Conservation (phyloP, 352 stramenopile genomes). For the Globisporangium sylvaticum region DNA sequence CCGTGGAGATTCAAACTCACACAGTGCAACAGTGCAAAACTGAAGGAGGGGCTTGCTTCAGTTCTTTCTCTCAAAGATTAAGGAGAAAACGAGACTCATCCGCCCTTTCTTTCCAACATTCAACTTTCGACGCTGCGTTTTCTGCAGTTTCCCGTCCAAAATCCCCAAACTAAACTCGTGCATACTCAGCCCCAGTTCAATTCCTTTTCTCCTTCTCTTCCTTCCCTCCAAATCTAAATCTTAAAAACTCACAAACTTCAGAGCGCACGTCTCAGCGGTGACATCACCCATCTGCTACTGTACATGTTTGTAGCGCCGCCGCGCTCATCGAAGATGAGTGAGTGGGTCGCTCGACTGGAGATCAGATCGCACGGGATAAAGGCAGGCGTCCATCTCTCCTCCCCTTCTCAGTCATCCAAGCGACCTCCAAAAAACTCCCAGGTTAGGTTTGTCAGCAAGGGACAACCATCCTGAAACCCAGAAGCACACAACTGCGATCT, state of each 20-base stretch:
- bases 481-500: neutral
- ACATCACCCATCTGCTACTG: neutral
- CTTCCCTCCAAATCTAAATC: too few species aligned
- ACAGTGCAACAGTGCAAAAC: too few species aligned
- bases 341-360: neutral
- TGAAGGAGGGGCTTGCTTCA: neutral
- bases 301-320: neutral
- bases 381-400: neutral
- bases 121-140: neutral
- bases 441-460: neutral
- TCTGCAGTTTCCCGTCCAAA: neutral
- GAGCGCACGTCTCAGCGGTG: neutral
- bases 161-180: neutral
- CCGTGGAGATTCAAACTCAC: too few species aligned
- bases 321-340: neutral
- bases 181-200: neutral
- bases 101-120: neutral
- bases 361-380: neutral
- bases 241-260: neutral
- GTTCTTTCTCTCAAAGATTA: neutral
- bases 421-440: neutral
- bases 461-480: neutral
- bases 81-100: neutral
- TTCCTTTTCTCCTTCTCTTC: neutral
- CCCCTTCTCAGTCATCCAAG: neutral